Evolutionary conservation across 148 eudicot species (phyloP).

Genomic region (Camellia granthamiana): DNA sequence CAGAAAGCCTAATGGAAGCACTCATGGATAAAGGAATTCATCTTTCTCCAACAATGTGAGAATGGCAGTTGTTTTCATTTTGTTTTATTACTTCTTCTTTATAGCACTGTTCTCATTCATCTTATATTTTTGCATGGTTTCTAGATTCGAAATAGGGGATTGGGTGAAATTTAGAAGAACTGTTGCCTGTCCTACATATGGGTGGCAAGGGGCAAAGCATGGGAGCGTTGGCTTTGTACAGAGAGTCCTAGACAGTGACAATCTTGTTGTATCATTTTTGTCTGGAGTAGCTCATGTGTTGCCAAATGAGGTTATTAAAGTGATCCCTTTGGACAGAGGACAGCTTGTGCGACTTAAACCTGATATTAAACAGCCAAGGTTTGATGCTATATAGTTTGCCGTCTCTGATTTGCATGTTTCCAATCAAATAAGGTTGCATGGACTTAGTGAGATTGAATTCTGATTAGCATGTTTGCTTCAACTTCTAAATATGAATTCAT

Average conservation of each 20-base stretch:
- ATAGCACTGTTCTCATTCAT: background rate
- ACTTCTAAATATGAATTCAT: background rate
- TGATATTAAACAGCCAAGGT: slow-evolving; percentile 86
- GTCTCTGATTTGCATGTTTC: background rate
- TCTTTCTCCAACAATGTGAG: slow-evolving; percentile 84
- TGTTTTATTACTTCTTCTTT: background rate
- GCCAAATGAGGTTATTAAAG: slow-evolving; percentile 74
- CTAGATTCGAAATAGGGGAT: slow-evolving; percentile 74
- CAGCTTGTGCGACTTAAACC: slow-evolving; percentile 78
- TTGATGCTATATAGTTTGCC: slow-evolving; percentile 11
- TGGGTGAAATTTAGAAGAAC: slow-evolving; percentile 86
- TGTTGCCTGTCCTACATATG: slow-evolving; percentile 55
- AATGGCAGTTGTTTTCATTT: background rate
- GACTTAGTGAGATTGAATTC: background rate
- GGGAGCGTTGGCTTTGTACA: slow-evolving; percentile 89
- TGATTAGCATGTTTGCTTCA: background rate
- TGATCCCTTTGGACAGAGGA: slow-evolving; percentile 88
- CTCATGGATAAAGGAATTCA: slow-evolving; percentile 63
- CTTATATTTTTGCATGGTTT: slow-evolving; percentile 13
- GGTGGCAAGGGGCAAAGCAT: slow-evolving; percentile 88
- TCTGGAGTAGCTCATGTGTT: slow-evolving; percentile 73
- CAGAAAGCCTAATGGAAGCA: slow-evolving; percentile 85
- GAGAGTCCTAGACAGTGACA: slow-evolving; percentile 66
- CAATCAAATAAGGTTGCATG: background rate
- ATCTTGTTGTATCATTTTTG: slow-evolving; percentile 77